phyloP scores from a whole-genome alignment of 116 monocot species.

The Zostera marina region DNA sequence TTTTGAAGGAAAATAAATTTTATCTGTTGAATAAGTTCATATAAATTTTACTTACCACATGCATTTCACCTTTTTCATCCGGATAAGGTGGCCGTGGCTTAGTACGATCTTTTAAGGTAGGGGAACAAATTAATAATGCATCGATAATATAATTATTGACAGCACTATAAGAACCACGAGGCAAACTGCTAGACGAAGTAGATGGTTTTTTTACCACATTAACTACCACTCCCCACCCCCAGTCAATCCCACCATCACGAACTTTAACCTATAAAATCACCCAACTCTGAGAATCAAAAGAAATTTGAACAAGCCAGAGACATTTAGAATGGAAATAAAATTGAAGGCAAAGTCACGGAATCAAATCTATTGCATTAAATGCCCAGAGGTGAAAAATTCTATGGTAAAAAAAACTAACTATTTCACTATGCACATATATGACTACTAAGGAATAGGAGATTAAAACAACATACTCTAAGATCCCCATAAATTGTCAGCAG shows the following conservation, averaged over 20 bases:
- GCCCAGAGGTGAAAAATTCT: too few species aligned
- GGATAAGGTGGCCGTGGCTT: slow-evolving; percentile 84
- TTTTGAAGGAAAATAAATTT: too few species aligned
- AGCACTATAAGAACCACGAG: slow-evolving; percentile 32
- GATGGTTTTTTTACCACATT: slow-evolving; percentile 85
- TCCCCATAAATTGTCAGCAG: too few species aligned
- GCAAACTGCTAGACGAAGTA: slow-evolving; percentile 24
- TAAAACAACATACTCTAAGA: too few species aligned
- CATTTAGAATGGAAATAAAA: not conserved
- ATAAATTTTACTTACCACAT: slow-evolving; percentile 71
- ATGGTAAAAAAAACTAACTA: too few species aligned
- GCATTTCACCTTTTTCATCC: slow-evolving; percentile 98
- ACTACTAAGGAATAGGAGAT: too few species aligned
- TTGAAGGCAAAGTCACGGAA: too few species aligned
- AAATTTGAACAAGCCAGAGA: not conserved
- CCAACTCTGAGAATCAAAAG: not conserved
- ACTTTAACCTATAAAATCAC: slow-evolving; percentile 53
- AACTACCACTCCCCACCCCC: slow-evolving; percentile 99
- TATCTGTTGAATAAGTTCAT: not conserved
- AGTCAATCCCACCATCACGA: slow-evolving; percentile 78
- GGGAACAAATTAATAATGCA: slow-evolving; percentile 71
- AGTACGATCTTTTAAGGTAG: slow-evolving; percentile 36
- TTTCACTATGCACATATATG: too few species aligned
- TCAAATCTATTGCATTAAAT: too few species aligned
- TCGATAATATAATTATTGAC: slow-evolving; percentile 62